Evolutionary conservation across 768 basidiomycete genomes (phyloP), one percentile per base, ranked within the genome.

Genomic region (Guyanaporus albipodus): DNA sequence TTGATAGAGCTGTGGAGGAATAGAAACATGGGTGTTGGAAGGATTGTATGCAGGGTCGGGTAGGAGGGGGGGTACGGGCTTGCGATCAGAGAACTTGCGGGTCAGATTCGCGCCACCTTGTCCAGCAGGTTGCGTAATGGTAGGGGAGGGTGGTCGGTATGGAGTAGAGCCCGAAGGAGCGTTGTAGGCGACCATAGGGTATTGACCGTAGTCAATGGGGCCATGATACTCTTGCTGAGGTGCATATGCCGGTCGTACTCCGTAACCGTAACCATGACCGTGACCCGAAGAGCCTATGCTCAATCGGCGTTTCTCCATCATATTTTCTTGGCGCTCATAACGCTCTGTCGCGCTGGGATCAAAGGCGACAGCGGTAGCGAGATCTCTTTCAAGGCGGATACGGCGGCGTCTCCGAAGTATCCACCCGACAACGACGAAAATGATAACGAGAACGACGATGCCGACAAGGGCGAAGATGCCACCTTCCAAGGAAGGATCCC

Each of bases 401-500:
- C 71, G 71, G 17, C 70, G 68, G 38, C 72, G 73, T 44, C 74
- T 72, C 38, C 85, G 77, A 36, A 85, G 38, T 11, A 67, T 62
- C 56, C 73, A 74, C 0, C 78, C 79, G 11, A 68, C 60, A 18
- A 73, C 17, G 26, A 70, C 44, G 46, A 80, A 59, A 44, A 84
- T 33, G 44, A 79, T 36, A 37, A 76, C 50, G 35, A 83, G 71
- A 2, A 56, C 75, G 24, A 74, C 53, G 31, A 83, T 41, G 12
- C 77, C 82, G 32, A 72, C 70, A 17, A 81, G 41, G 24, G 73
- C 65, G 48, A 87, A 83, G 14, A 86, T 73, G 8, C 76, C 64
- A 7, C 78, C 78, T 33, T 78, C 75, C n/a, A 82, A 69, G n/a
- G 76, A 69, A 63, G 80, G 84, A 64, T 87, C 83, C 48, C 79